These are phyloP conservation scores for Aspergillus felis DNA, from an alignment of 2,329 filamentous ascomycete genomes.

Conservation along the genomic window DNA sequence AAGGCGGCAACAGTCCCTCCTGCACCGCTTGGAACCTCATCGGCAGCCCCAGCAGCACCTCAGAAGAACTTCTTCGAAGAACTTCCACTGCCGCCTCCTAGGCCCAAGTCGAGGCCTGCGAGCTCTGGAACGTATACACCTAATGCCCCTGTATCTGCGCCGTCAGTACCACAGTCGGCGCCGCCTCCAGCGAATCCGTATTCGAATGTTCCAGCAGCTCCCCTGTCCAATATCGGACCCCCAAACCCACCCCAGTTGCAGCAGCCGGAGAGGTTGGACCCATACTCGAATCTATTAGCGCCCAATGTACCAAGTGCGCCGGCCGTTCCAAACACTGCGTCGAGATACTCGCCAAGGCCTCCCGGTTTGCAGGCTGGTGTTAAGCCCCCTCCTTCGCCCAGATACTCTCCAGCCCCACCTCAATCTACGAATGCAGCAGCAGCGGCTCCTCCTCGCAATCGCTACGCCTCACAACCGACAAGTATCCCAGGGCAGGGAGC, in stretches of 20 bases:
- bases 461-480: slow-evolving; percentile 39
- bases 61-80: slow-evolving; percentile 70
- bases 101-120: slow-evolving; percentile 52
- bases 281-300: slow-evolving; percentile 27
- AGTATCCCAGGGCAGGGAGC: slow-evolving; percentile 22
- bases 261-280: slow-evolving; percentile 29
- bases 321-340: slow-evolving; percentile 26
- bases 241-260: slow-evolving; percentile 24
- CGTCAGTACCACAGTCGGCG: slow-evolving; percentile 12
- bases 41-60: slow-evolving; percentile 23
- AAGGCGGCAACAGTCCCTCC: slow-evolving; percentile 13
- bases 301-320: slow-evolving; percentile 25
- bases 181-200: slow-evolving; percentile 17
- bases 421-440: slow-evolving; percentile 22
- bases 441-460: slow-evolving; percentile 26
- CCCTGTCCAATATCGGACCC: slow-evolving; percentile 16
- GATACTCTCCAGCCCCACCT: slow-evolving; percentile 47
- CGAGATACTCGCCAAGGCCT: slow-evolving; percentile 43
- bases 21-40: slow-evolving; percentile 30
- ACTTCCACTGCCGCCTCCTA: slow-evolving; percentile 57
- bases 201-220: slow-evolving; percentile 14
- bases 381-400: slow-evolving; percentile 36
- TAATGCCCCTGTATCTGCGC: slow-evolving; percentile 24
- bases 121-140: slow-evolving; percentile 41
- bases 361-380: slow-evolving; percentile 26